Evolutionary conservation across 441 rosid species (phyloP).

Genomic region (Hura crepitans): DNA sequence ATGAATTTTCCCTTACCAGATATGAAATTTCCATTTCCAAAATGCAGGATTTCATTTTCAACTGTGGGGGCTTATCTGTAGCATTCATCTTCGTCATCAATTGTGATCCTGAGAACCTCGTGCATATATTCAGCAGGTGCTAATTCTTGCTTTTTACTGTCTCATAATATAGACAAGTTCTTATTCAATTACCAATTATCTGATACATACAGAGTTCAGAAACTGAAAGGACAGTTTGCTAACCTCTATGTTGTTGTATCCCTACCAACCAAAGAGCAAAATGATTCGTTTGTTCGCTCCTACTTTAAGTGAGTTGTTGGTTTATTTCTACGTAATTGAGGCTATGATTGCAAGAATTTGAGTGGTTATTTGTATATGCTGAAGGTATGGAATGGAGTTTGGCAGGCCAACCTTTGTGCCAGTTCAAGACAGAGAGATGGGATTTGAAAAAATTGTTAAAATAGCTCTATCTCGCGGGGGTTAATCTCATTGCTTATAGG

Average conservation of each 20-base stretch:
- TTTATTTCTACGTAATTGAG: neutral
- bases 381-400: conserved; percentile 68
- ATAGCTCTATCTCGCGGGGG: conserved; percentile 80
- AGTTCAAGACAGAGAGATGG: conserved; percentile 83
- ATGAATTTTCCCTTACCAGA: neutral
- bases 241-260: conserved; percentile 56
- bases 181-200: conserved; percentile 3
- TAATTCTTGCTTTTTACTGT: neutral
- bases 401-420: conserved; percentile 79
- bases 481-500: conserved; percentile 23
- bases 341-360: neutral
- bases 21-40: neutral
- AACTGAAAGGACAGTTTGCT: conserved; percentile 69
- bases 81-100: conserved; percentile 72
- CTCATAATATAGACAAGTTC: neutral
- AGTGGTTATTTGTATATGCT: conserved; percentile 11
- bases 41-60: conserved; percentile 71
- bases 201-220: conserved; percentile 44
- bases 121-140: conserved; percentile 60
- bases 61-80: conserved; percentile 79
- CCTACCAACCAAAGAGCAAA: conserved; percentile 58
- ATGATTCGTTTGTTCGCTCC: conserved; percentile 61
- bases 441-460: conserved; percentile 88
- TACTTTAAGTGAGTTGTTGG: conserved; percentile 69
- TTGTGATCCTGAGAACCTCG: conserved; percentile 52